Base-by-base conservation (phyloP, 108 stramenopile species). In the Parietichytrium sp. region DNA sequence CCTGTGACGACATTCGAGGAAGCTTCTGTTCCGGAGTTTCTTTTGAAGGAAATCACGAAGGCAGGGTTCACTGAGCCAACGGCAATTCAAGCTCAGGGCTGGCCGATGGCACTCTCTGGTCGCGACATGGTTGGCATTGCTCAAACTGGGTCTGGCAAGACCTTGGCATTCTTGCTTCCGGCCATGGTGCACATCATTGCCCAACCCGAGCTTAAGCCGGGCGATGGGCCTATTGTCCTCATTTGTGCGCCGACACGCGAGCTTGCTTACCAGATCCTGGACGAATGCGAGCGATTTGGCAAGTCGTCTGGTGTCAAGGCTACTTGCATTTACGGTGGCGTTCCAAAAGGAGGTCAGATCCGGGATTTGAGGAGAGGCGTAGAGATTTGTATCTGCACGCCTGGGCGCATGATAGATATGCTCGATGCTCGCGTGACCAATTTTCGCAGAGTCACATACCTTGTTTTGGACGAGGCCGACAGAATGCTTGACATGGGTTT, bases 171-270 rank as follows among this genome's bases (percentile, higher is more conserved):
- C 90, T 82, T 99, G 81, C 85, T 99, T 27, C 99, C 99, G 2
- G 96, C 91, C 27, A 97, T 99, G 95, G 96, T 98, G 85, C 96
- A 97, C 83, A 97, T 99, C 85, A 95, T 96, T 84, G 96, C 96
- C 38, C 97, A 96, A 93, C 96, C 92, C 61, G 97, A 99, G 82
- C 89, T 99, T 54, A 93, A 96, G 84, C 95, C 93, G 3, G 99
- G 97, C 15, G 97, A 99, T 54, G 99, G 99, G 2, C 99, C 98
- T 6, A 98, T 98, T 83, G 94, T 96, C 1, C 91, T 99, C 18
- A 96, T 95, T 7, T 86, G 97, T 38, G 97, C 97, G 6, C 99
- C 99, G 0, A 99, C 99, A 6, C 94, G 99, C 31, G 99, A 99
- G 87, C 95, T 99, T 36, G 99, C 99, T 1, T 89, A 95, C 36